Conservation (phyloP, 768 basidiomycete genomes). For the Psilocybe sp. region DNA sequence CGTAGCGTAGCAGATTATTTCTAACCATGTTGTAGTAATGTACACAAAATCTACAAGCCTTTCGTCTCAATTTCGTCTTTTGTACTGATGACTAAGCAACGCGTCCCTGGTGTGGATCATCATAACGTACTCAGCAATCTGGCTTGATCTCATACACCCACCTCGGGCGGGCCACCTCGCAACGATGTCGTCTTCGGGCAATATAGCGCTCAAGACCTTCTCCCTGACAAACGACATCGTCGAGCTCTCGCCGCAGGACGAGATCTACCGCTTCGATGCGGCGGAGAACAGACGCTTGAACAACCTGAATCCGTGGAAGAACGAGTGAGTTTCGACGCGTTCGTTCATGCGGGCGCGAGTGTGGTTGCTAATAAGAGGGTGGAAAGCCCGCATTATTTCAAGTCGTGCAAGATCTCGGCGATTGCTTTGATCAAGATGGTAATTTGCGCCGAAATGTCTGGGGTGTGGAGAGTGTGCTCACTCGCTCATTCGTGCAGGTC, state of each 20-base stretch:
- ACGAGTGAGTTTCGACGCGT: slow-evolving; percentile 62
- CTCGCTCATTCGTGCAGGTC: slow-evolving; percentile 51
- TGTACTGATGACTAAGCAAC: too few species aligned
- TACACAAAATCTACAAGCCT: too few species aligned
- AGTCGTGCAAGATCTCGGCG: slow-evolving; percentile 91
- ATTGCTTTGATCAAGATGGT: slow-evolving; percentile 96
- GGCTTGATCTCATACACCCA: not conserved
- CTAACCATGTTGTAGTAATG: too few species aligned
- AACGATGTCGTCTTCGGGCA: slow-evolving; percentile 39
- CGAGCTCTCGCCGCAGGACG: slow-evolving; percentile 72
- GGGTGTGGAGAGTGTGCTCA: not conserved
- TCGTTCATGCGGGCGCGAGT: not conserved
- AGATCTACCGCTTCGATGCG: slow-evolving; percentile 74
- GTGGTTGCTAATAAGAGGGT: not conserved
- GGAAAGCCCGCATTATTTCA: slow-evolving; percentile 74
- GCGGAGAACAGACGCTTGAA: slow-evolving; percentile 67
- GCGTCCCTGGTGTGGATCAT: too few species aligned
- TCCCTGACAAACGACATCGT: slow-evolving; percentile 67
- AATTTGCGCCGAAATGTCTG: slow-evolving; percentile 7
- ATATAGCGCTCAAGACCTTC: slow-evolving; percentile 71
- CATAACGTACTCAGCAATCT: too few species aligned
- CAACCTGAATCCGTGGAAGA: slow-evolving; percentile 76
- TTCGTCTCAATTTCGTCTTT: too few species aligned
- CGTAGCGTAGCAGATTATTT: too few species aligned
- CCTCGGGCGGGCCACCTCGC: too few species aligned